phyloP scores from a whole-genome alignment of 2,329 filamentous ascomycete species.

The Cadophora sp. region DNA sequence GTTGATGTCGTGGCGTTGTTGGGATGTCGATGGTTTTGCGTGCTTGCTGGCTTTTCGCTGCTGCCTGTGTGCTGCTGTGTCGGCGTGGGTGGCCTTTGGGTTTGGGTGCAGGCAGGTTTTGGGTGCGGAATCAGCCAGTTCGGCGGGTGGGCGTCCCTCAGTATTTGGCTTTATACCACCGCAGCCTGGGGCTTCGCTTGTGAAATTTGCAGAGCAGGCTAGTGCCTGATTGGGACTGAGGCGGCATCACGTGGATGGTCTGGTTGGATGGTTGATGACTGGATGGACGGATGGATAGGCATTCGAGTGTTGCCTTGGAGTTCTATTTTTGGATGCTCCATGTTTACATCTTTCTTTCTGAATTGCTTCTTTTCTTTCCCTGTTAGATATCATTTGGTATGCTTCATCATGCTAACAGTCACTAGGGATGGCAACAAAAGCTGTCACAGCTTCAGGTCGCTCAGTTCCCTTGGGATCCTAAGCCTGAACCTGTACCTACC shows the following conservation, averaged over 20 bases:
- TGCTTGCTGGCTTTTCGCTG: conserved; percentile 9
- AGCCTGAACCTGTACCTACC: conserved; percentile 66
- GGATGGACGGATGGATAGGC: conserved; percentile 11
- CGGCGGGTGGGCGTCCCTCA: conserved; percentile 42
- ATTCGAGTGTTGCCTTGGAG: neutral
- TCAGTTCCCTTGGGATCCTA: conserved; percentile 93
- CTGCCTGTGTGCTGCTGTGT: conserved; percentile 33
- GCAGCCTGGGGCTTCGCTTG: conserved; percentile 33
- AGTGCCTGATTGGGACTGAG: conserved; percentile 25
- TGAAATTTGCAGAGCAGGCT: conserved; percentile 36
- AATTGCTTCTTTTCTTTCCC: conserved; percentile 10
- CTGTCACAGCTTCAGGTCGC: conserved; percentile 85
- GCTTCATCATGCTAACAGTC: conserved; percentile 36
- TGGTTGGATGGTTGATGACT: conserved; percentile 7
- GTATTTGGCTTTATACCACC: conserved; percentile 46
- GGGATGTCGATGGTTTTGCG: neutral
- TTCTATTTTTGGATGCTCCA: conserved; percentile 7
- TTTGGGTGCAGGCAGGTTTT: conserved; percentile 2
- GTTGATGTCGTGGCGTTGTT: neutral
- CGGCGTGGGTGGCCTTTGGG: neutral
- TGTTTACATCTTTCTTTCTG: conserved; percentile 20
- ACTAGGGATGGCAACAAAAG: conserved; percentile 92
- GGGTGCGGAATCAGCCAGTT: conserved; percentile 27
- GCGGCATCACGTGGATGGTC: conserved; percentile 22
- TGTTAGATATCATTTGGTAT: neutral